Conservation (phyloP, 2,329 filamentous ascomycete species). For the Nannizziopsis arthrosporioides region DNA sequence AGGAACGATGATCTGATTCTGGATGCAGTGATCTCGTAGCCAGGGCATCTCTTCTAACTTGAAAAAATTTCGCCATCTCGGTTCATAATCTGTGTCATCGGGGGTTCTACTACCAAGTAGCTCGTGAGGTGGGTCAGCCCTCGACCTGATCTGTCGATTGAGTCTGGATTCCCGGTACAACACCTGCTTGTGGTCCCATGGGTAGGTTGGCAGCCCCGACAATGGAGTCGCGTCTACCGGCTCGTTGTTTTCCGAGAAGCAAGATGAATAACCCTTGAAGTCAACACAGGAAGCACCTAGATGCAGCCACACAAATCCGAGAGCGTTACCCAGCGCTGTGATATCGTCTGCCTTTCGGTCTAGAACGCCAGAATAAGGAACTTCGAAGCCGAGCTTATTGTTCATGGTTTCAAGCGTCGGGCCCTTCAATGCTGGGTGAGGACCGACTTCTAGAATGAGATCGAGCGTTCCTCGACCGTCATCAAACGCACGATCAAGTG, state of each 20-base stretch:
- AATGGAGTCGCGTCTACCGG: not conserved
- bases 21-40: conserved; percentile 25
- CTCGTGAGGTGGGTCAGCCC: conserved; percentile 11
- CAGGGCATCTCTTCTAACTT: conserved; percentile 21
- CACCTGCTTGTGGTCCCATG: conserved; percentile 13
- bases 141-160: conserved; percentile 10
- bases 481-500: conserved; percentile 13
- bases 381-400: conserved; percentile 10
- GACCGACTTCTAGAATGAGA: conserved; percentile 27
- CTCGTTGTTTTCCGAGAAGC: not conserved
- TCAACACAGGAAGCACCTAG: conserved; percentile 2
- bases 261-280: not conserved
- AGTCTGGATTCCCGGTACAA: conserved; percentile 18
- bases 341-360: conserved; percentile 16
- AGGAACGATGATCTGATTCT: conserved; percentile 24
- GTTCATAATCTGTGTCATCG: conserved; percentile 15
- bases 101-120: conserved; percentile 15
- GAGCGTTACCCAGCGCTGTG: conserved; percentile 10
- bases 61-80: conserved; percentile 22
- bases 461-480: conserved; percentile 6
- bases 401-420: conserved; percentile 23
- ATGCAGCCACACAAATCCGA: conserved; percentile 13
- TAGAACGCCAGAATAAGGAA: conserved; percentile 18
- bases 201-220: conserved; percentile 15
- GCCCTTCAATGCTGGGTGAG: conserved; percentile 25